Percentiles rank a stretch among this genome's conserved stretches.
Evolutionary conservation across 2,329 filamentous ascomycete species (phyloP).

Genomic region (Tolypocladium tundrense): DNA sequence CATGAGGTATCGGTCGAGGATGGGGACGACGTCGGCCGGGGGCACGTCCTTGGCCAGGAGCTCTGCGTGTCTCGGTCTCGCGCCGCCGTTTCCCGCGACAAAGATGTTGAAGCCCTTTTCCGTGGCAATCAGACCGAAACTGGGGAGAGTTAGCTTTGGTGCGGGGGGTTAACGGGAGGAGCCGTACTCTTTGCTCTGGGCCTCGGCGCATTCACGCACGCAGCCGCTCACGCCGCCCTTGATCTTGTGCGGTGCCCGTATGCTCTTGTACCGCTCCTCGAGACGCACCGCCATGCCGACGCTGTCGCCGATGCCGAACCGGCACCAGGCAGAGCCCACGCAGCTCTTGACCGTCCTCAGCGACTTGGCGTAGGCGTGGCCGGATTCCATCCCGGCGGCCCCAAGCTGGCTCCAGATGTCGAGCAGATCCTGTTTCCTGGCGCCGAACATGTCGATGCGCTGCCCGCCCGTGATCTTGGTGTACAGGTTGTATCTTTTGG

Average conservation of each 20-base stretch:
- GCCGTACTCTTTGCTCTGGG: slow-evolving; percentile 77
- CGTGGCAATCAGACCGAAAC: slow-evolving; percentile 82
- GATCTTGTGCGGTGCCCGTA: slow-evolving; percentile 81
- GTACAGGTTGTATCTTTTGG: slow-evolving; percentile 75
- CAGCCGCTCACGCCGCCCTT: slow-evolving; percentile 87
- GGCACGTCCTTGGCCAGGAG: slow-evolving; percentile 79
- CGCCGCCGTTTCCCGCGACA: slow-evolving; percentile 81
- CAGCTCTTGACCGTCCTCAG: slow-evolving; percentile 86
- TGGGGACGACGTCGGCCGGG: slow-evolving; percentile 69
- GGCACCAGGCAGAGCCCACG: slow-evolving; percentile 84
- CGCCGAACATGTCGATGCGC: slow-evolving; percentile 87
- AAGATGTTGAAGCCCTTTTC: slow-evolving; percentile 93
- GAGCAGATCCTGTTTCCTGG: slow-evolving; percentile 74
- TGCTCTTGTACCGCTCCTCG: slow-evolving; percentile 86
- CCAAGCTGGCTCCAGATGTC: slow-evolving; percentile 74
- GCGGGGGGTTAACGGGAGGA: background rate
- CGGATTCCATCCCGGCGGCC: slow-evolving; percentile 79
- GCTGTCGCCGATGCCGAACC: slow-evolving; percentile 80
- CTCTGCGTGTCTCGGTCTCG: slow-evolving; percentile 72
- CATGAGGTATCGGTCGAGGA: slow-evolving; percentile 81
- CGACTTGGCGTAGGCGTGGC: slow-evolving; percentile 84
- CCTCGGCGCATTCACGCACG: slow-evolving; percentile 86
- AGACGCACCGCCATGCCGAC: slow-evolving; percentile 83
- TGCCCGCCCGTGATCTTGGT: slow-evolving; percentile 90
- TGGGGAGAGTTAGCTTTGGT: slow-evolving; percentile 15